A percentile compares a stretch with the other conserved stretches of the same genome.
Evolutionary conservation across 495 filamentous ascomycete genomes (phyloP).

Genomic region (Podospora pseudoanserina): DNA sequence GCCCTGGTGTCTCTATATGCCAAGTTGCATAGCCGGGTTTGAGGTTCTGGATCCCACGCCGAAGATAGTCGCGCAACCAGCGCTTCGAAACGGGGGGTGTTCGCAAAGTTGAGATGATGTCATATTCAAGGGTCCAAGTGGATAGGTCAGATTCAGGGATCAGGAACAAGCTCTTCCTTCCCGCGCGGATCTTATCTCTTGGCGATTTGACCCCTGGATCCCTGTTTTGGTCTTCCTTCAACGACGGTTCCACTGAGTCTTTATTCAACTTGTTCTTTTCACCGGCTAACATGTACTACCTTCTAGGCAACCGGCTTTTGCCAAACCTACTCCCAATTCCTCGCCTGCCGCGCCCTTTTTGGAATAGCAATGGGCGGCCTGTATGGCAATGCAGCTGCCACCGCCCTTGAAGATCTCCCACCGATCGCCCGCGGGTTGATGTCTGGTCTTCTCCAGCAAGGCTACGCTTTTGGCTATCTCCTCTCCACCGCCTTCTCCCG

Average conservation of each 20-base stretch:
- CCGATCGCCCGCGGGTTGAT: constrained; percentile 68
- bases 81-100: neutral
- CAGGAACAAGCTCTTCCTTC: constrained; percentile 10
- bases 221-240: neutral
- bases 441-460: constrained; percentile 80
- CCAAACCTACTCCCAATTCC: constrained; percentile 71
- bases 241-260: too few relatives aligned
- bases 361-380: constrained; percentile 87
- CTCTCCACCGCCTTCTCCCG: constrained; percentile 74
- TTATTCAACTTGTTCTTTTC: neutral
- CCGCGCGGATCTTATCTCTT: constrained; percentile 11
- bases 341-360: constrained; percentile 79
- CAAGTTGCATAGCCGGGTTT: neutral
- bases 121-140: neutral
- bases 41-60: neutral
- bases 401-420: constrained; percentile 81
- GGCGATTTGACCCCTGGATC: neutral
- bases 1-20: too few relatives aligned
- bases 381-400: constrained; percentile 84
- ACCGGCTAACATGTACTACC: constrained; percentile 14
- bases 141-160: neutral
- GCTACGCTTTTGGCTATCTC: constrained; percentile 85
- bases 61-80: neutral
- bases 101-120: neutral
- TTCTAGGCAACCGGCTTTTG: constrained; percentile 68